phyloP scores from a whole-genome alignment of 139 green algal genomes.

The Desmodesmus armatus region DNA sequence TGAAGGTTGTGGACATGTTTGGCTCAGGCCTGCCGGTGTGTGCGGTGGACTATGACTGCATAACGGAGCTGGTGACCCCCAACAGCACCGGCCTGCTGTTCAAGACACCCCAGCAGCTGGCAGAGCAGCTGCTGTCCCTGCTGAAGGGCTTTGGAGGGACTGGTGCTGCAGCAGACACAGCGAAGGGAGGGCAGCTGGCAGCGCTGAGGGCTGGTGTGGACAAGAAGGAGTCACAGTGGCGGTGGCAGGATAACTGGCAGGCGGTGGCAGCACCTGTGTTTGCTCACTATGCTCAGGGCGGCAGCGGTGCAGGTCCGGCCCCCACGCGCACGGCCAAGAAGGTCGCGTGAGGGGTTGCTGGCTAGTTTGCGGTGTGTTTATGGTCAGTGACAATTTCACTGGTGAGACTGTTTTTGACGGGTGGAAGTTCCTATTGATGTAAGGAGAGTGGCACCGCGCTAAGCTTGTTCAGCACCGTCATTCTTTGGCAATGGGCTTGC shows the following conservation, averaged over 20 bases:
- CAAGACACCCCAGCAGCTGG: constrained; percentile 66
- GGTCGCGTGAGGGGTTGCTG: not conserved
- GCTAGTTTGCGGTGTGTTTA: not conserved
- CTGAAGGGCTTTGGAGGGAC: constrained; percentile 59
- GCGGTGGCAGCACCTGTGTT: constrained; percentile 55
- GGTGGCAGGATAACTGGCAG: constrained; percentile 62
- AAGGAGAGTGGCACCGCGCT: too few species aligned
- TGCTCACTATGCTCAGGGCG: too few species aligned
- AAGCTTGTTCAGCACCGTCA: too few species aligned
- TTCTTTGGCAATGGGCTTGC: too few species aligned
- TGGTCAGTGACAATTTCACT: too few species aligned
- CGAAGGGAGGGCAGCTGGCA: constrained; percentile 15
- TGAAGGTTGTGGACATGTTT: constrained; percentile 99
- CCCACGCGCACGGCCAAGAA: not conserved
- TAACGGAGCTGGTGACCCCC: constrained; percentile 84
- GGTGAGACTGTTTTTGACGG: too few species aligned
- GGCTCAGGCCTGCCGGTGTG: constrained; percentile 92
- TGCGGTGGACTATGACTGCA: constrained; percentile 85
- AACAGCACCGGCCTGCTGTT: constrained; percentile 90
- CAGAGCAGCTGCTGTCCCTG: constrained; percentile 64
- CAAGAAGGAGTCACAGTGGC: constrained; percentile 29
- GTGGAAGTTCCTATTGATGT: too few species aligned
- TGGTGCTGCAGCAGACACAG: not conserved
- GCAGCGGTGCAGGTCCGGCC: not conserved
- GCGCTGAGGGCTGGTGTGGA: constrained; percentile 9